phyloP scores from a whole-genome alignment of 2,329 filamentous ascomycete species.

The Alternaria infectoria region DNA sequence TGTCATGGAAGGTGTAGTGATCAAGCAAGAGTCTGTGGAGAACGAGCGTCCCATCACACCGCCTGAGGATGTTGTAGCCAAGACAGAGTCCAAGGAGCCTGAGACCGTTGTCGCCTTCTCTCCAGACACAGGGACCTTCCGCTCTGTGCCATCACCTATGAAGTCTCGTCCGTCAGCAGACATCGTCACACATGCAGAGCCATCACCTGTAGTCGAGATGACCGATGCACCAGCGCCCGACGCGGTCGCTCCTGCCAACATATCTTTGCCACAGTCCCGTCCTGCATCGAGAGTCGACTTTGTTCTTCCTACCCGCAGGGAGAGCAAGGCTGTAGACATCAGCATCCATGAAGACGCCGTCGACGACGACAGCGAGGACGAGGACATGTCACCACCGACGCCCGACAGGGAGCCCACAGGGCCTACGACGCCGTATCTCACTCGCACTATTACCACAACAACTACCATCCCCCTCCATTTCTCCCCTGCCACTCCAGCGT shows the following conservation, averaged over 20 bases:
- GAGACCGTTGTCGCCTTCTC: conserved; percentile 43
- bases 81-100: conserved; percentile 4
- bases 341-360: conserved; percentile 43
- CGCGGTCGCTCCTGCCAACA: conserved; percentile 18
- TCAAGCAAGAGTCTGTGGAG: conserved; percentile 29
- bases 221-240: conserved; percentile 28
- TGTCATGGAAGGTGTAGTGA: conserved; percentile 39
- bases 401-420: conserved; percentile 28
- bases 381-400: conserved; percentile 28
- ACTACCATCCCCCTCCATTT: conserved; percentile 57
- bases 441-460: conserved; percentile 55
- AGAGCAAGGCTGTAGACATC: conserved; percentile 28
- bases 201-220: conserved; percentile 26
- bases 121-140: conserved; percentile 49
- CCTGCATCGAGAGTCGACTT: conserved; percentile 17
- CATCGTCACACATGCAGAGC: conserved; percentile 17
- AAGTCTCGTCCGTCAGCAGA: conserved; percentile 24
- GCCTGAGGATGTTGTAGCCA: conserved; percentile 16
- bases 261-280: conserved; percentile 13
- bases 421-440: conserved; percentile 41
- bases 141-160: conserved; percentile 37
- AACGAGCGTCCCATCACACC: conserved; percentile 30
- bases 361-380: conserved; percentile 42
- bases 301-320: conserved; percentile 7
- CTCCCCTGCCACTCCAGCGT: conserved; percentile 47